These are phyloP conservation scores for Artemisia annua DNA, from an alignment of 129 eudicot genomes.

Conservation along the genomic window DNA sequence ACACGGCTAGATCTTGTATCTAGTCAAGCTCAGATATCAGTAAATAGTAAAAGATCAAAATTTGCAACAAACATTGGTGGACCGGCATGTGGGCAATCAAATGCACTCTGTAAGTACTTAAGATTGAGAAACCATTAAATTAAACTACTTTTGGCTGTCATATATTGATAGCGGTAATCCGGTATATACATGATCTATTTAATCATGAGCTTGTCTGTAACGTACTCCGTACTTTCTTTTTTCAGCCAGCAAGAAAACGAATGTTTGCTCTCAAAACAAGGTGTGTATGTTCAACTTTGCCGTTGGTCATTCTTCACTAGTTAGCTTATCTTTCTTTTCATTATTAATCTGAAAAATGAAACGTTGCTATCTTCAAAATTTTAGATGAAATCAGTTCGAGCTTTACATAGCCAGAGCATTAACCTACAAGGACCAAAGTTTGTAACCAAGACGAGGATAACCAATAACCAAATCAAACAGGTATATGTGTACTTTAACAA, in stretches of 20 bases:
- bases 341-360: slow-evolving; percentile 12
- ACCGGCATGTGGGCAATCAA: slow-evolving; percentile 24
- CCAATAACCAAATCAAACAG: slow-evolving; percentile 24
- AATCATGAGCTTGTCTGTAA: slow-evolving; percentile 12
- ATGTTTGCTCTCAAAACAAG: slow-evolving; percentile 36
- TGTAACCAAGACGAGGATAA: slow-evolving; percentile 16
- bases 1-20: slow-evolving; percentile 20
- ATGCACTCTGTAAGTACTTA: slow-evolving; percentile 30
- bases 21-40: slow-evolving; percentile 17
- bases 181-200: neutral
- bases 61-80: slow-evolving; percentile 19
- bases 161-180: neutral
- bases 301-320: neutral
- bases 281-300: slow-evolving; percentile 32
- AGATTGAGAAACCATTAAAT: neutral
- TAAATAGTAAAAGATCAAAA: slow-evolving; percentile 23
- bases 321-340: slow-evolving; percentile 4
- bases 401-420: slow-evolving; percentile 29
- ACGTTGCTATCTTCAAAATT: slow-evolving; percentile 3
- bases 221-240: slow-evolving; percentile 10
- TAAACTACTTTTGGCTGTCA: neutral
- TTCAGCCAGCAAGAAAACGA: slow-evolving; percentile 51
- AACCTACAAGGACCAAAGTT: slow-evolving; percentile 32
- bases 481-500: slow-evolving; percentile 23
- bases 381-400: slow-evolving; percentile 40